Evolutionary conservation across 352 stramenopile species (phyloP), one percentile per base, ranked within the genome.

Genomic region (Pythium guiyangense): DNA sequence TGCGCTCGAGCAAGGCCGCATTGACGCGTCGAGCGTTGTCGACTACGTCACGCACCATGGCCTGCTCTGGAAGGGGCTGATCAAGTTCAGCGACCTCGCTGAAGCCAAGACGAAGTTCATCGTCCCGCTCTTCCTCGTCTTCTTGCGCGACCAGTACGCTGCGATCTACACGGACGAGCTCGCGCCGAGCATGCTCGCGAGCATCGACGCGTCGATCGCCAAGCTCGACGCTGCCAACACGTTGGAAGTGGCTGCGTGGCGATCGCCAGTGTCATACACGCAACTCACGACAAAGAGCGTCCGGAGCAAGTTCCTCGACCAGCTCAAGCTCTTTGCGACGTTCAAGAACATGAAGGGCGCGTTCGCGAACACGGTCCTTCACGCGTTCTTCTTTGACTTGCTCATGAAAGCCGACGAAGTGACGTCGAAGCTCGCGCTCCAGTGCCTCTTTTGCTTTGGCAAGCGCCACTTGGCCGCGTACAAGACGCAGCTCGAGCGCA

Each of bases 291-390:
- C 83, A 8, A 92, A 93, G 62, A 71, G 64, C 60, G 84, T 96
- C 37, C 85, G 84, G 15, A 60, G 63, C n/a, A 92, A 92, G 51
- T 79, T 93, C 42, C 51, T 96, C 10, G 80, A 91, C 57, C 86
- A 91, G 49, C 66, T 96, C 20, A 86, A 87, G 35, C 66, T 94
- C 11, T 96, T 96, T 50, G 74, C 79, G 12, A 58, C 63, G 11
- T 96, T 94, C 64, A 88, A 70, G 58, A 95, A 95, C 66, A 90
- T 94, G 73, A 92, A 90, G 53, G 85, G 86, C 17, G 86, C 87
- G 31, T 97, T 80, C 60, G 83, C 82, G 9, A 72, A 96, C 37
- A 40, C 63, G 2, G 57, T 96, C 12, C 73, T 97, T 22, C 87
- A 94, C 61, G 67, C 71, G 26, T 67, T 95, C 20, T 96, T 96